Evolutionary conservation across 495 filamentous ascomycete genomes (phyloP).

Genomic region (Aspergillus coremiiformis): DNA sequence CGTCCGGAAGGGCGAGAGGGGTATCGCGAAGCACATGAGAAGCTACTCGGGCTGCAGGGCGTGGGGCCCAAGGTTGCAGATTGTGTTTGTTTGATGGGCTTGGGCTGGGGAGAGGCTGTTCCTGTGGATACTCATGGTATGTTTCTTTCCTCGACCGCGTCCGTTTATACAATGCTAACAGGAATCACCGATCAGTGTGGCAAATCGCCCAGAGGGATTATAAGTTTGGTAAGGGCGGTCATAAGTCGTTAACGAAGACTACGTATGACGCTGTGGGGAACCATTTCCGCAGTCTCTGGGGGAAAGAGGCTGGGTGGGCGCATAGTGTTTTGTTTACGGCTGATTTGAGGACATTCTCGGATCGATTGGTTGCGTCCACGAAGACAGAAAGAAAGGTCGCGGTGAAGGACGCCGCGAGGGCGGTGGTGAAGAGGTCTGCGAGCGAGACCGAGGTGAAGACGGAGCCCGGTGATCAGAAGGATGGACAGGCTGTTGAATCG

Average conservation of each 20-base stretch:
- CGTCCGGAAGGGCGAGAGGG: slow-evolving; percentile 52
- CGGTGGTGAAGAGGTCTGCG: slow-evolving; percentile 23
- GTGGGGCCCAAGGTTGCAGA: slow-evolving; percentile 97
- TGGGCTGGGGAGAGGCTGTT: slow-evolving; percentile 94
- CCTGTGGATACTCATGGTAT: slow-evolving; percentile 89
- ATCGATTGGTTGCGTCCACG: slow-evolving; percentile 45
- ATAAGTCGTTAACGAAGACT: slow-evolving; percentile 77
- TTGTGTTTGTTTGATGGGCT: slow-evolving; percentile 92
- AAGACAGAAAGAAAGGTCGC: slow-evolving; percentile 44
- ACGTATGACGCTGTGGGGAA: slow-evolving; percentile 88
- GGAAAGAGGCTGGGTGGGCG: slow-evolving; percentile 91
- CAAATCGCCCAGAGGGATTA: slow-evolving; percentile 97
- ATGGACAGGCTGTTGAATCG: slow-evolving; percentile 16
- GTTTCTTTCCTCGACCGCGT: slow-evolving; percentile 1
- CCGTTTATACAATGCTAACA: not conserved
- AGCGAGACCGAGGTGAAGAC: slow-evolving; percentile 12
- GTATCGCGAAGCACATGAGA: slow-evolving; percentile 76
- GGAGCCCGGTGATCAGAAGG: slow-evolving; percentile 16
- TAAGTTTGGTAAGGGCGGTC: slow-evolving; percentile 75
- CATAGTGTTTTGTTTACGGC: slow-evolving; percentile 96
- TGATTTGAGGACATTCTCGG: slow-evolving; percentile 79
- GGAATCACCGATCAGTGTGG: slow-evolving; percentile 56
- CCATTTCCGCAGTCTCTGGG: slow-evolving; percentile 87
- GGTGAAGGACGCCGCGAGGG: slow-evolving; percentile 33
- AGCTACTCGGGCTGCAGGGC: slow-evolving; percentile 68